Conservation (phyloP, 2,329 filamentous ascomycete species). For the Shiraia bambusicola region DNA sequence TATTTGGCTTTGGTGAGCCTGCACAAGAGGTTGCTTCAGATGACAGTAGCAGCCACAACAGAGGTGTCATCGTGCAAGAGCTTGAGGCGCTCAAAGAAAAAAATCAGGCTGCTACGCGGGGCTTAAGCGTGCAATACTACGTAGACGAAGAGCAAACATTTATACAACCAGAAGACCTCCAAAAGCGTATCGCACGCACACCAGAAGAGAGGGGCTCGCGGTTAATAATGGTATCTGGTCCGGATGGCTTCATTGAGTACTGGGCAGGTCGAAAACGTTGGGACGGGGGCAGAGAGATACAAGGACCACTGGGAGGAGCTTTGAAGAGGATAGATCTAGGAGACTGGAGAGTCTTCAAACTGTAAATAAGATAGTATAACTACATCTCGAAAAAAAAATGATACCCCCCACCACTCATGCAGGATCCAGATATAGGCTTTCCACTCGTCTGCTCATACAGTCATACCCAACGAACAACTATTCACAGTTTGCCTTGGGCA, state of each 20-base stretch:
- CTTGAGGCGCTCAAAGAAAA: constrained; percentile 61
- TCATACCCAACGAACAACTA: too few relatives aligned
- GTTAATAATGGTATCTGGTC: constrained; percentile 82
- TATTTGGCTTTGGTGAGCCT: constrained; percentile 21
- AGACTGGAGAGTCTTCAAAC: constrained; percentile 61
- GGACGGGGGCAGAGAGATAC: constrained; percentile 69
- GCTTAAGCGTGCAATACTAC: constrained; percentile 66
- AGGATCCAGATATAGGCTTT: too few relatives aligned
- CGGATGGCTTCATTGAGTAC: constrained; percentile 81
- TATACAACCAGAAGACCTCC: constrained; percentile 53
- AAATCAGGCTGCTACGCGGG: constrained; percentile 18
- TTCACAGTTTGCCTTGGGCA: too few relatives aligned
- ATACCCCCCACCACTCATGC: too few relatives aligned
- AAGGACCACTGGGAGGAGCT: constrained; percentile 72
- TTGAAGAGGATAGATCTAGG: constrained; percentile 61
- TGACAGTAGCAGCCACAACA: constrained; percentile 8
- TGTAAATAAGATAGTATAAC: constrained; percentile 41
- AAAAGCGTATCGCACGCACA: constrained; percentile 21
- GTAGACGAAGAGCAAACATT: constrained; percentile 76
- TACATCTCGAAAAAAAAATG: too few relatives aligned
- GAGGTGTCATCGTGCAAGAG: constrained; percentile 60
- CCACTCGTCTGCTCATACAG: too few relatives aligned
- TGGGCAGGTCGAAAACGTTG: constrained; percentile 81
- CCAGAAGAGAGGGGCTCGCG: constrained; percentile 52
- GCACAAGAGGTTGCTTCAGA: constrained; percentile 7